Evolutionary conservation across 1,284 basidiomycete species (phyloP).

Genomic region (Sanghuangporus sanghuang): DNA sequence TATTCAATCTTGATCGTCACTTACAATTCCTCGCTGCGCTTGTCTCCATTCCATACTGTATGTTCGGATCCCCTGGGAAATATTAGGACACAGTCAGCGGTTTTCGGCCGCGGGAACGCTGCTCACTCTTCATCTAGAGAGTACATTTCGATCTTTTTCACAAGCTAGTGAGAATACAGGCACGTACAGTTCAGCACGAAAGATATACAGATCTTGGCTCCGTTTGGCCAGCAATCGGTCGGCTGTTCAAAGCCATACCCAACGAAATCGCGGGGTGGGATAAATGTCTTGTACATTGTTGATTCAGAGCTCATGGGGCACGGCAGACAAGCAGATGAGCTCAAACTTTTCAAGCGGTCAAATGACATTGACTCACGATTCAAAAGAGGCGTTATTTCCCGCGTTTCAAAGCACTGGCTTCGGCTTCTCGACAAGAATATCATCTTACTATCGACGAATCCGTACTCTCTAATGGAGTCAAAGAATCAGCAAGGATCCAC

Average conservation of each 20-base stretch:
- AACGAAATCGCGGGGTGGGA: constrained; percentile 23
- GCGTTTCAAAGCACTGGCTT: not conserved
- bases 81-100: not conserved
- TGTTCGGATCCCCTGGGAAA: not conserved
- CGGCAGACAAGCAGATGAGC: not conserved
- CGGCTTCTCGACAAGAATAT: not conserved
- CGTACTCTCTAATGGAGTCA: not conserved
- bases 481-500: not conserved
- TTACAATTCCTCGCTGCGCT: not conserved
- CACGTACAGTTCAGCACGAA: constrained; percentile 35
- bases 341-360: not conserved
- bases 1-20: not conserved
- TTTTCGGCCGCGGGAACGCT: no score
- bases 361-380: not conserved
- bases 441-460: not conserved
- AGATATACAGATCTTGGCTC: constrained; percentile 29
- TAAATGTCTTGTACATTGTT: not conserved
- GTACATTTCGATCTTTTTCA: not conserved
- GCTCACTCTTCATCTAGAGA: not conserved
- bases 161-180: constrained; percentile 22
- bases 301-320: not conserved
- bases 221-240: constrained; percentile 31
- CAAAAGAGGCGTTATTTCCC: not conserved
- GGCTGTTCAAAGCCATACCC: constrained; percentile 31
- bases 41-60: constrained; percentile 1